Conservation (phyloP, 106 monocot species). For the Apostasia shenzhenica region DNA sequence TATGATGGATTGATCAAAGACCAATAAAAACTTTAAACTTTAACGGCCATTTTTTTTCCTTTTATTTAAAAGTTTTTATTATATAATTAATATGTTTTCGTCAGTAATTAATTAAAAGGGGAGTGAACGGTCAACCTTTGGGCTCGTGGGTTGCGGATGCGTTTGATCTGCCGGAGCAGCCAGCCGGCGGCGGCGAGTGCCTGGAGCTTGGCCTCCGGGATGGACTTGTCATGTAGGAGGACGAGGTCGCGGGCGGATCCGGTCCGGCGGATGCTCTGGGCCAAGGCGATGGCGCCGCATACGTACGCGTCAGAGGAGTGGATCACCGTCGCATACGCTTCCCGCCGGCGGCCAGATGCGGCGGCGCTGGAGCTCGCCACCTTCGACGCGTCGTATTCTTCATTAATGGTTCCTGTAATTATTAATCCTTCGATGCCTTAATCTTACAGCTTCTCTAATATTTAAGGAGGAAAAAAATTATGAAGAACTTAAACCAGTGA, state of each 20-base stretch:
- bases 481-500: neutral
- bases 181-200: conserved; percentile 67
- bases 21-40: too few species aligned
- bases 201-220: conserved; percentile 30
- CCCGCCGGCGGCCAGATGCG: conserved; percentile 10
- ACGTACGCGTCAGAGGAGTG: conserved; percentile 76
- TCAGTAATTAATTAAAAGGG: too few species aligned
- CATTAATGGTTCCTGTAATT: conserved; percentile 28
- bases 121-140: neutral
- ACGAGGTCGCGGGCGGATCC: conserved; percentile 66
- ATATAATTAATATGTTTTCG: too few species aligned
- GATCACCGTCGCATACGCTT: conserved; percentile 83
- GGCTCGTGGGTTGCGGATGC: conserved; percentile 84
- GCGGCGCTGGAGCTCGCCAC: neutral
- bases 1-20: too few species aligned
- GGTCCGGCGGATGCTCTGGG: conserved; percentile 56
- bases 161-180: conserved; percentile 49
- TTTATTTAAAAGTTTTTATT: too few species aligned
- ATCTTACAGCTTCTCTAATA: neutral
- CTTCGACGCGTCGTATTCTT: conserved; percentile 23
- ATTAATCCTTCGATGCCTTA: neutral
- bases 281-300: conserved; percentile 75
- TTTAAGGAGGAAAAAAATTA: neutral
- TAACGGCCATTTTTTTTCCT: too few species aligned
- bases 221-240: conserved; percentile 84